These are phyloP conservation scores for Coniferiporia weirii DNA, from an alignment of 1,284 basidiomycete species.

Conservation along the genomic window DNA sequence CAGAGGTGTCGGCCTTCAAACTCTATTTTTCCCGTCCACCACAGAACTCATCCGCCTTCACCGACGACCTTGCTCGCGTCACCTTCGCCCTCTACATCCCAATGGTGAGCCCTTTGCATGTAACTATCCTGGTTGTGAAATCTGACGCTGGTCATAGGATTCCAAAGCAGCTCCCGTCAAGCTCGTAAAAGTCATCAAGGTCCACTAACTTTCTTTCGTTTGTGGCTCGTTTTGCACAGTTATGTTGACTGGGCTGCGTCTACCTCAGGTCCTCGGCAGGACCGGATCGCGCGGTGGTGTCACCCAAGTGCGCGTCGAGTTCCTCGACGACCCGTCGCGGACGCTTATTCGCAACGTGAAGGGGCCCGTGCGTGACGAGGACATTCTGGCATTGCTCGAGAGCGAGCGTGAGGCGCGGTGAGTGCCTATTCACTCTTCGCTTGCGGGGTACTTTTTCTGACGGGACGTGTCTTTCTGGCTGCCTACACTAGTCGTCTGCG, in stretches of 20 bases:
- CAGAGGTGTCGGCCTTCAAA: constrained; percentile 1
- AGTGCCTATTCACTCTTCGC: constrained; percentile 32
- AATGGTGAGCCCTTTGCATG: background rate
- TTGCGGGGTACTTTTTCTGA: background rate
- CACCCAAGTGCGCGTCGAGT: constrained; percentile 99
- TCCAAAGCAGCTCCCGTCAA: constrained; percentile 79
- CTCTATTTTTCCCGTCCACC: constrained; percentile 14
- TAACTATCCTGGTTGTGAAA: background rate
- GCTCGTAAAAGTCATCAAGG: constrained; percentile 95
- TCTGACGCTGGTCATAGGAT: constrained; percentile 44
- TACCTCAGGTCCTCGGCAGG: constrained; percentile 85
- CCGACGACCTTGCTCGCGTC: background rate
- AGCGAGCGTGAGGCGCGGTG: constrained; percentile 99
- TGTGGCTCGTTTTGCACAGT: background rate
- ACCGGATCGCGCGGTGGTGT: constrained; percentile 99
- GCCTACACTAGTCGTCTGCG: constrained; percentile 35
- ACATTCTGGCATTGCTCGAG: constrained; percentile 97
- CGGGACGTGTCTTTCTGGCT: constrained; percentile 10
- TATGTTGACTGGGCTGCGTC: background rate
- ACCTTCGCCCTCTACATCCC: background rate
- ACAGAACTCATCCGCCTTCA: constrained; percentile 4
- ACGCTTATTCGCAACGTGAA: constrained; percentile 99
- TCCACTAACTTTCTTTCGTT: constrained; percentile 29
- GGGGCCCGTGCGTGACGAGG: constrained; percentile 94
- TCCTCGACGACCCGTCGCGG: constrained; percentile 96